phyloP scores from a whole-genome alignment of 1,284 basidiomycete species.

The Boletellus dicymbophilus region DNA sequence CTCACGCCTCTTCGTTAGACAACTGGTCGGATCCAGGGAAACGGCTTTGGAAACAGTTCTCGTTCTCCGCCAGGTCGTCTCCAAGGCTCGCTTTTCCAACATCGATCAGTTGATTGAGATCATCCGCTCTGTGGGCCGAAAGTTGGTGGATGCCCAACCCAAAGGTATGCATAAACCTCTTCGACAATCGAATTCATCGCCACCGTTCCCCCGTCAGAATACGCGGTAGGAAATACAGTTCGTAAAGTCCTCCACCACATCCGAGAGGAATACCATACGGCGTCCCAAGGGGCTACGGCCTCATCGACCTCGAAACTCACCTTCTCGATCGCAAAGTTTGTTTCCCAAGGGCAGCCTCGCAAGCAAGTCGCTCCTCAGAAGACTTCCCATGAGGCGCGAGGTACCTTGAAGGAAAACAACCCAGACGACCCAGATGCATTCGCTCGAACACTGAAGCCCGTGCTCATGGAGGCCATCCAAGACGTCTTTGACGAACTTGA shows the following conservation, averaged over 20 bases:
- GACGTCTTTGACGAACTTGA: conserved; percentile 96
- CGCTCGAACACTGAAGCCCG: conserved; percentile 69
- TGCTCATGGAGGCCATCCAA: conserved; percentile 89
- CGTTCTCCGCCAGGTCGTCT: conserved; percentile 86
- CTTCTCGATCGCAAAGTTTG: conserved; percentile 78
- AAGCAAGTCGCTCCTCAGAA: conserved; percentile 54
- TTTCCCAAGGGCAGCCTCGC: conserved; percentile 73
- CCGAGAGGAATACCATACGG: conserved; percentile 88
- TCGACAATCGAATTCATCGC: neutral
- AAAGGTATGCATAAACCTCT: conserved; percentile 63
- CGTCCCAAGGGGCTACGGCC: conserved; percentile 43
- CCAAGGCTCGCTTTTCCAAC: conserved; percentile 83
- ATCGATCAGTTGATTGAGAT: conserved; percentile 86
- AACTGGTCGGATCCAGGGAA: conserved; percentile 85
- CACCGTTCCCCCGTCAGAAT: conserved; percentile 56
- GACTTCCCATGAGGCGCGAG: conserved; percentile 45
- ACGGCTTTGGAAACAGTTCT: conserved; percentile 90
- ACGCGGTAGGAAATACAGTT: conserved; percentile 93
- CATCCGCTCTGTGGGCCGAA: conserved; percentile 80
- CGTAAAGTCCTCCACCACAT: conserved; percentile 91
- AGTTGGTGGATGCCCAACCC: conserved; percentile 87
- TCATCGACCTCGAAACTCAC: conserved; percentile 41
- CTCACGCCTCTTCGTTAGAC: conserved; percentile 48
- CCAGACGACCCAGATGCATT: conserved; percentile 75
- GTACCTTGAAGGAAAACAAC: conserved; percentile 64